phyloP scores from a whole-genome alignment of 495 filamentous ascomycete genomes.

The Penicillium canariense region DNA sequence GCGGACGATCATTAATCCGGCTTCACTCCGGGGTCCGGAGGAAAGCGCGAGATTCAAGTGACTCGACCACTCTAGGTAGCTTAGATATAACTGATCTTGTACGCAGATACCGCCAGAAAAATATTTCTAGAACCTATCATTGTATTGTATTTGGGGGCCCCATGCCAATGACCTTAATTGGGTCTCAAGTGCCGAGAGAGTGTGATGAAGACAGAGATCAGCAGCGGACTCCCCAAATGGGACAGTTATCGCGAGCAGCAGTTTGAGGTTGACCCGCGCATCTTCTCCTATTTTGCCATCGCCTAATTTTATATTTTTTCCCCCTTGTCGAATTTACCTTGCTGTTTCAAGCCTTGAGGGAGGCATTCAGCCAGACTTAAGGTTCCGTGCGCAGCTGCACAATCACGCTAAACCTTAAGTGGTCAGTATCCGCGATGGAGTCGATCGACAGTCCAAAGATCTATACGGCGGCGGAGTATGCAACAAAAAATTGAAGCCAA shows the following conservation, averaged over 20 bases:
- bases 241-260: constrained; percentile 15
- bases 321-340: not conserved
- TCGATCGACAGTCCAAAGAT: constrained; percentile 12
- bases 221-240: constrained; percentile 10
- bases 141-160: not conserved
- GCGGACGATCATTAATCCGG: constrained; percentile 26
- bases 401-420: constrained; percentile 30
- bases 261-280: not conserved
- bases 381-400: not conserved
- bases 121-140: too few species aligned
- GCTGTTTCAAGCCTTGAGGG: not conserved
- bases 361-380: not conserved
- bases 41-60: constrained; percentile 11
- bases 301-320: not conserved
- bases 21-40: constrained; percentile 24
- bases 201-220: not conserved
- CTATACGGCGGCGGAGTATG: constrained; percentile 7
- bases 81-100: not conserved
- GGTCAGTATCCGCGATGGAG: constrained; percentile 34
- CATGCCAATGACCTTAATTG: not conserved
- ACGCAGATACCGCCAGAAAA: too few species aligned
- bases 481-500: not conserved
- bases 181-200: not conserved
- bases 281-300: not conserved
- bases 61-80: not conserved